Base-by-base conservation (phyloP, 805 yeast genomes). In the Saccharomycopsis synnaedendra region DNA sequence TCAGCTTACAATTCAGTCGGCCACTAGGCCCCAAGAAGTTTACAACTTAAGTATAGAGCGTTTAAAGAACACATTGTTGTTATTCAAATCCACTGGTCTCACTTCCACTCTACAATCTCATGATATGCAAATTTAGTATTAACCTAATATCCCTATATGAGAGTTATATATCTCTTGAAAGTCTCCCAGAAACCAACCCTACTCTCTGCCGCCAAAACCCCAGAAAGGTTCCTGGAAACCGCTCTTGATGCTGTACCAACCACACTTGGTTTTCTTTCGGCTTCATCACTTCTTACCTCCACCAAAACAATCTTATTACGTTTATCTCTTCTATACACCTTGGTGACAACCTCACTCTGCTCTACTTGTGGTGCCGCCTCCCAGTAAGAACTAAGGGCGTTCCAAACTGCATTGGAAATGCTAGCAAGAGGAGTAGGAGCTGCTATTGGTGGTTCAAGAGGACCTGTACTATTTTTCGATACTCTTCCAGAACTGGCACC, bases 331-430 rank as follows among this genome's bases (percentile, higher is more conserved):
- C 39, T 47, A 32, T 47, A 47, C 10, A 43, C 44, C 35, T 47
- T 47, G 31, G 30, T 47, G 10, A 43, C 27, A 29, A 44, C 38
- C 32, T 19, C 30, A 28, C 39, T 39, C 10, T 32, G 29, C 4
- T 45, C 46, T n/a, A 30, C 31, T 33, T 43, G 32, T 4, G 31
- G 30, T 19, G 4, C 31, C n/a, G 28, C 29, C 11, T n/a, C 34
- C 48, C 48, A 45, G 37, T 45, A 45, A 29, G 40, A 41, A 33
- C 37, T 45, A 4, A 45, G 4, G 36, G 33, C n/a, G 31, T 41
- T 45, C 44, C 45, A 41, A 32, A 45, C 30, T 10, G 48, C 41
- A 8, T 35, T 29, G 42, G 42, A 37, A 35, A 42, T n/a, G 3
- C 28, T 11, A 7, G 39, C 39, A 5, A 31, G n/a, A 8, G 31